Base-by-base conservation (phyloP, 2,329 filamentous ascomycete species). In the Albifimbria verrucaria region DNA sequence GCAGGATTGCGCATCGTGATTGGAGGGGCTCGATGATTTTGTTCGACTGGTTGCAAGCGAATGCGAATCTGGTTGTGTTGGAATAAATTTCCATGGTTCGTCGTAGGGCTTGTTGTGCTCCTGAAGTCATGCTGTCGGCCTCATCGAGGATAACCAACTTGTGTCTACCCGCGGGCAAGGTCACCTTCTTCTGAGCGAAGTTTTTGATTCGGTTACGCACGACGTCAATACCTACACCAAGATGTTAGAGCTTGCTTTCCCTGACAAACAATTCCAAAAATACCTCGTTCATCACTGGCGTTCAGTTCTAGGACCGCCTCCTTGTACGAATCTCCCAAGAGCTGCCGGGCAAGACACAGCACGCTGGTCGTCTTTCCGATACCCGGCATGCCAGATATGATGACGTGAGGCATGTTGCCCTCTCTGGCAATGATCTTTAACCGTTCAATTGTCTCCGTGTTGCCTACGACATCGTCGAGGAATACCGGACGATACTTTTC, bases 1-100 rank as follows among this genome's bases (percentile, higher is more conserved):
- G 88, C 52, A 99, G 82, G 67, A 99, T 97, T 20, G 94, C 94
- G 69, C 94, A 99, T 64, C 94, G 86, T 18, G 92, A 97, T 72
- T 99, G 94, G 49, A 99, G 79, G n/a, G 94, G 94, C 72, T 99
- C 94, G 71, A 99, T 99, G 68, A 99, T 97, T 75, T 97, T 99
- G 77, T 97, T 99, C 57, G 89, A 94, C 76, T 96, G 91, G 71
- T 99, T 99, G 79, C 94, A 99, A 2, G 94, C 94, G 66, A 99
- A 99, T 1, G 94, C 94, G 67, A 99, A 99, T 54, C 94, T 84
- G 2, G 94, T 99, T 2, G 94, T 99, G 57, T 92, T 88, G 42
- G 91, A 95, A 76, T 97, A 97, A 49, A 97, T 99, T 71, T 99
- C 94, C 94, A 99, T 99, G 0, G 94, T 99, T 57, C 94, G 82